These are phyloP conservation scores for Pelargonium citronellum DNA, from an alignment of 441 rosid genomes.

Conservation along the genomic window DNA sequence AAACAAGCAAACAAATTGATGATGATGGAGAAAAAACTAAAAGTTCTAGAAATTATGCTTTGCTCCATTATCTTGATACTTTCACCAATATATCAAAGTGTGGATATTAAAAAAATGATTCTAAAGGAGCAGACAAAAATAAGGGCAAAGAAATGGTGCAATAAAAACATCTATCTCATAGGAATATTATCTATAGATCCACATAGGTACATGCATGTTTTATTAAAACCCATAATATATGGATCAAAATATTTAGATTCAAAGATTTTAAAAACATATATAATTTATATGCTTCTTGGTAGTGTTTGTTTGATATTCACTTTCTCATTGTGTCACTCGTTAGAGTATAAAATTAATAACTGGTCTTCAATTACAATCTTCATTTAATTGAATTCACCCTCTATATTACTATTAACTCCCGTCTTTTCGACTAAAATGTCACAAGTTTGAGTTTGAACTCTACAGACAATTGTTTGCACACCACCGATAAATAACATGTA, in stretches of 20 bases:
- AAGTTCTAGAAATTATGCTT: neutral
- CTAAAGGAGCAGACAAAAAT: neutral
- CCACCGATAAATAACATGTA: no score
- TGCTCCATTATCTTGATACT: slow-evolving; percentile 1
- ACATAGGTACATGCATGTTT: neutral
- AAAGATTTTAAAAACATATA: neutral
- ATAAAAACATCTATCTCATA: neutral
- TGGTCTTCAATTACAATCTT: no score
- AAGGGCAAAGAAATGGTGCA: neutral
- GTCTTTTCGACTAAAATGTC: no score
- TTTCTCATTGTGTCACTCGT: neutral
- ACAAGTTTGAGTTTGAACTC: no score
- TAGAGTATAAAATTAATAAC: no score
- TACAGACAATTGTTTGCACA: no score
- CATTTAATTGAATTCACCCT: no score
- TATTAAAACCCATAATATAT: neutral
- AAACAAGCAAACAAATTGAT: neutral
- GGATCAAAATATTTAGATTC: neutral
- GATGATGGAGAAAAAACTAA: neutral
- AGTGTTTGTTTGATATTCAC: neutral
- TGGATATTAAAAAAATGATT: neutral
- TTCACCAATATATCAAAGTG: neutral
- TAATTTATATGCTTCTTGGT: neutral
- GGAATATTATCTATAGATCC: neutral
- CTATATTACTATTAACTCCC: no score